These are phyloP conservation scores for Cyclospora cayetanensis DNA, from an alignment of 169 alveolate species.

Conservation along the genomic window DNA sequence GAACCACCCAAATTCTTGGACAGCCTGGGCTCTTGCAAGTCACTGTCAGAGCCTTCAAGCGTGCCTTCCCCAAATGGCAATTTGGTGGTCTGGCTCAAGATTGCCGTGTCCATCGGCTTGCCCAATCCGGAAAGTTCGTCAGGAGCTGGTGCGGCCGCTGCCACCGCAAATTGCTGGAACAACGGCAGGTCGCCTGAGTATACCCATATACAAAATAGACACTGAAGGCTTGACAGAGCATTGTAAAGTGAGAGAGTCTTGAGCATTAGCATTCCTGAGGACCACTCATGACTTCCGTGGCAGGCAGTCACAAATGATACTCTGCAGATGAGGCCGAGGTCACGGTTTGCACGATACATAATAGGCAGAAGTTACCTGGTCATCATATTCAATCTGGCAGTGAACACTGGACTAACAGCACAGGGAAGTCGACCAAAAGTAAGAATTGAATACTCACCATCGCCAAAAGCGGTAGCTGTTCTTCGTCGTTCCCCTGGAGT, in stretches of 20 bases:
- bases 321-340: no score
- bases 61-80: no score
- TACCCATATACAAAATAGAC: not conserved
- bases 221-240: not conserved
- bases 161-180: conserved; percentile 14
- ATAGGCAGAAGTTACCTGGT: no score
- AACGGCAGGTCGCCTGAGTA: conserved; percentile 1
- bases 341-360: no score
- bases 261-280: no score
- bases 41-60: no score
- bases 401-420: not conserved
- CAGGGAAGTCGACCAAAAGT: not conserved
- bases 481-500: conserved; percentile 19
- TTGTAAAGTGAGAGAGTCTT: no score
- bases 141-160: conserved; percentile 20
- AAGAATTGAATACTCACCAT: not conserved
- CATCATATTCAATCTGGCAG: no score
- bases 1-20: no score
- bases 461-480: conserved; percentile 26
- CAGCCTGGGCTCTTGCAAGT: no score
- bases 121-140: not conserved
- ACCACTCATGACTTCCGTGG: no score
- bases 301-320: no score
- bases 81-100: not conserved
- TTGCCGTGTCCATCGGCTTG: conserved; percentile 1